Evolutionary conservation across 352 stramenopile species (phyloP), one percentile per base, ranked within the genome.

Genomic region (Globisporangium uncinulatum): DNA sequence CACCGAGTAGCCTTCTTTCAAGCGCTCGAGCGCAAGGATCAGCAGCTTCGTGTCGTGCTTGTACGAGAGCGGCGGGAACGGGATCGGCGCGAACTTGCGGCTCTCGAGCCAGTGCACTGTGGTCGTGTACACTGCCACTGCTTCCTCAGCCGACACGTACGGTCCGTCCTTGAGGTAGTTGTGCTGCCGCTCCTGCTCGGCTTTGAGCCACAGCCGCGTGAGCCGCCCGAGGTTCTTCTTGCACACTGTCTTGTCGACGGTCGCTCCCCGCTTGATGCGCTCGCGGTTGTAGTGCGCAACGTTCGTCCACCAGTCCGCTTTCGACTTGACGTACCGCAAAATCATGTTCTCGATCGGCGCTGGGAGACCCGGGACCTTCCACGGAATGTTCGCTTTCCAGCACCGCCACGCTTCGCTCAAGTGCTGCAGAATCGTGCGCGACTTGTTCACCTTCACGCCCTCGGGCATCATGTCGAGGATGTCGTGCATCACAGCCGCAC

Each of bases 381-480:
- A 99, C 4, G 97, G 97, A 74, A 99, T 99, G 67, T 99, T 99
- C 31, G 98, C 97, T 75, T 99, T 99, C 91, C 92, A 98, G 83
- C 94, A 98, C 19, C 94, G 84, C 86, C 98, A 99, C 11, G 97
- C 97, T 83, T 99, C 98, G 68, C 84, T 98, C 56, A 99, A 78
- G 74, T 99, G 98, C 62, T 98, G 96, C 57, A 99, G 71, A 65
- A 99, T 99, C 42, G 97, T 98, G 45, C 96, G 78, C 19, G 86
- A 94, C 83, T 99, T 99, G 78, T 99, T 99, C 51, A 98, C 96
- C 71, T 99, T 99, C 1, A 99, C 95, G 54, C 97, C 97, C 74
- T 99, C 96, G 0, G 98, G 98, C 98, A 99, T 99, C 97, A 99
- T 99, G 70, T 99, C 98, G 20, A 99, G 77, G 71, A 99, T 99